Conservation (phyloP, 352 stramenopile species). For the Pythium diclinum region DNA sequence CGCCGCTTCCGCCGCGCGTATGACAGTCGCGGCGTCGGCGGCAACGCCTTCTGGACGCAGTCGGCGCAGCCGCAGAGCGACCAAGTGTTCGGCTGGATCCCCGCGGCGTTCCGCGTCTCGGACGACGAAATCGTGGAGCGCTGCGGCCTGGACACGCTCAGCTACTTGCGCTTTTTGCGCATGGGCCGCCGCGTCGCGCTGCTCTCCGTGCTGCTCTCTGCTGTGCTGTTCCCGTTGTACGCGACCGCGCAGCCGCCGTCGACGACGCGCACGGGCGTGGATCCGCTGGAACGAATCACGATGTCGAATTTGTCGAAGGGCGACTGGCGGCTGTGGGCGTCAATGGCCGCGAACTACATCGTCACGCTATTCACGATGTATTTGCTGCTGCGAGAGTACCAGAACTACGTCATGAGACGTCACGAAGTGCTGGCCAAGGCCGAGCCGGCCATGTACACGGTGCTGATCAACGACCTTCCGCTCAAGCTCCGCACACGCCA, state of each 20-base stretch:
- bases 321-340: slow-evolving; percentile 61
- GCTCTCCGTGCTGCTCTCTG: slow-evolving; percentile 53
- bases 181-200: slow-evolving; percentile 68
- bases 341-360: slow-evolving; percentile 48
- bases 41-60: slow-evolving; percentile 33
- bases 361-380: slow-evolving; percentile 55
- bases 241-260: slow-evolving; percentile 38
- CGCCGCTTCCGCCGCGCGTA: slow-evolving; percentile 53
- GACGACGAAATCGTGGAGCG: slow-evolving; percentile 67
- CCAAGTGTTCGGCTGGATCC: slow-evolving; percentile 54
- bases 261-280: slow-evolving; percentile 28
- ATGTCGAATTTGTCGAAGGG: slow-evolving; percentile 68
- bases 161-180: slow-evolving; percentile 65
- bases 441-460: slow-evolving; percentile 66
- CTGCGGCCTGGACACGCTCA: slow-evolving; percentile 75
- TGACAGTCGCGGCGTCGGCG: slow-evolving; percentile 39
- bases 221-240: slow-evolving; percentile 66
- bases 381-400: slow-evolving; percentile 61
- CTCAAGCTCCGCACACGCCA: slow-evolving; percentile 50
- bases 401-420: slow-evolving; percentile 51
- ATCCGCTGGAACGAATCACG: slow-evolving; percentile 60
- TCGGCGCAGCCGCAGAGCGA: neutral
- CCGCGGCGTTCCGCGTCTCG: slow-evolving; percentile 34
- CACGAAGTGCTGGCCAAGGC: slow-evolving; percentile 54
- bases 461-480: slow-evolving; percentile 72